Percentiles rank a stretch among this genome's conserved stretches.
Conservation (phyloP, 352 stramenopile genomes). For the Phytophthora idaei region DNA sequence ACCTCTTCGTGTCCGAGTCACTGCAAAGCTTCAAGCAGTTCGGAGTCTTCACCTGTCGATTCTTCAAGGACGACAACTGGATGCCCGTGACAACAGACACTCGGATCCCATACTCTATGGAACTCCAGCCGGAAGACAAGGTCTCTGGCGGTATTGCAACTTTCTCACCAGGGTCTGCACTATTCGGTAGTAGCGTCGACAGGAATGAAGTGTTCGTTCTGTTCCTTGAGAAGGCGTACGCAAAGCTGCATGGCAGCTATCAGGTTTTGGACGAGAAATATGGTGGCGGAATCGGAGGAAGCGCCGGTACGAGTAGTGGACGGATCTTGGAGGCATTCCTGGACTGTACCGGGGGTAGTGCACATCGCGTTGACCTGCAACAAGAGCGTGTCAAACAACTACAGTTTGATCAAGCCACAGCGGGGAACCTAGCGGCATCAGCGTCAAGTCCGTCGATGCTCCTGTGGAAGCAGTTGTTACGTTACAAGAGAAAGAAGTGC, state of each 20-base stretch:
- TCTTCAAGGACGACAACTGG: slow-evolving; percentile 93
- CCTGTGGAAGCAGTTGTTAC: slow-evolving; percentile 76
- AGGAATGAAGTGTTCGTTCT: slow-evolving; percentile 89
- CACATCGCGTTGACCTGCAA: slow-evolving; percentile 73
- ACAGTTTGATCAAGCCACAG: slow-evolving; percentile 32
- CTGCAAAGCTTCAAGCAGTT: slow-evolving; percentile 81
- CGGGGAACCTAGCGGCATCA: slow-evolving; percentile 15
- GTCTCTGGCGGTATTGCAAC: slow-evolving; percentile 9
- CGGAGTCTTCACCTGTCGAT: slow-evolving; percentile 91
- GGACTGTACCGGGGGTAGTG: slow-evolving; percentile 88
- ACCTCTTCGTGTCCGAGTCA: slow-evolving; percentile 89
- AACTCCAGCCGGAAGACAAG: slow-evolving; percentile 52
- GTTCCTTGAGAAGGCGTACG: slow-evolving; percentile 90
- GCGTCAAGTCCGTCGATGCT: slow-evolving; percentile 35
- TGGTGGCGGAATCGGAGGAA: slow-evolving; percentile 40
- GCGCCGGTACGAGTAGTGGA: slow-evolving; percentile 48
- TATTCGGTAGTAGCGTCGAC: slow-evolving; percentile 79
- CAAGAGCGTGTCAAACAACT: slow-evolving; percentile 45
- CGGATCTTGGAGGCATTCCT: slow-evolving; percentile 86
- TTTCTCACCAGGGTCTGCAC: slow-evolving; percentile 44
- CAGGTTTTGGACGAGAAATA: slow-evolving; percentile 52
- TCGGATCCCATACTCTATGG: slow-evolving; percentile 69
- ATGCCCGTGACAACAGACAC: slow-evolving; percentile 90
- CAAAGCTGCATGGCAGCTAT: slow-evolving; percentile 88
- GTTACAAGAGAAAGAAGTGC: slow-evolving; percentile 60